A percentile compares a stretch with the other conserved stretches of the same genome.
These are phyloP conservation scores for Tolypocladium ophioglossoides DNA, from an alignment of 2,329 filamentous ascomycete genomes.

Conservation along the genomic window DNA sequence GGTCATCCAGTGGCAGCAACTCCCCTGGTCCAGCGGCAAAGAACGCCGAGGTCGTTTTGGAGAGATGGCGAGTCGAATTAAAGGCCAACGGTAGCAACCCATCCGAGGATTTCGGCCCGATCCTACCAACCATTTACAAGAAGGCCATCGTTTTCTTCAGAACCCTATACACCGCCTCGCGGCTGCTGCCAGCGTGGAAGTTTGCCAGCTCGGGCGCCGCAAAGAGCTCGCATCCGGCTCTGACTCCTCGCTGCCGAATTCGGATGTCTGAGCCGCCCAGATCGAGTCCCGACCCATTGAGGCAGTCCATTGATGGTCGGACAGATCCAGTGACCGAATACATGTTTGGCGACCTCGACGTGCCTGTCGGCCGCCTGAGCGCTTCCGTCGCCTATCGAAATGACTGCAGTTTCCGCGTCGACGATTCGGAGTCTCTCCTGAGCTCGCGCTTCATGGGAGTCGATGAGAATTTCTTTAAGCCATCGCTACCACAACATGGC, in stretches of 20 bases:
- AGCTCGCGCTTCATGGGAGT: constrained; percentile 90
- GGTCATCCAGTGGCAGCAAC: constrained; percentile 38
- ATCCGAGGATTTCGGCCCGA: constrained; percentile 48
- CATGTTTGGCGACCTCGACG: constrained; percentile 73
- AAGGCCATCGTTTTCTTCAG: constrained; percentile 93
- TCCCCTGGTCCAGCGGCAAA: constrained; percentile 30
- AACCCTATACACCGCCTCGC: constrained; percentile 72
- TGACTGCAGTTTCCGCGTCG: constrained; percentile 83
- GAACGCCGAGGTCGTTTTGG: constrained; percentile 68
- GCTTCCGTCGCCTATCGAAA: constrained; percentile 76
- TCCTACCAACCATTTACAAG: constrained; percentile 86
- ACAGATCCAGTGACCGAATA: constrained; percentile 54
- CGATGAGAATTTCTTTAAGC: constrained; percentile 78
- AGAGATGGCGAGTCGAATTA: constrained; percentile 83
- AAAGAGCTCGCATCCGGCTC: constrained; percentile 55
- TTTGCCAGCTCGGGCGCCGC: constrained; percentile 63
- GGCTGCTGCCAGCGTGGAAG: constrained; percentile 78
- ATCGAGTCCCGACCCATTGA: constrained; percentile 54
- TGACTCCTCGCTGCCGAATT: constrained; percentile 76
- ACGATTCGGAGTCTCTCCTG: constrained; percentile 80
- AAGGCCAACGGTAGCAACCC: constrained; percentile 40
- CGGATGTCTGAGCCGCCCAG: constrained; percentile 47
- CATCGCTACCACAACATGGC: constrained; percentile 54
- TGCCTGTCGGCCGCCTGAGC: constrained; percentile 74
- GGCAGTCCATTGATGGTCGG: constrained; percentile 25